These are phyloP conservation scores for Chloromonas sp. DNA, from an alignment of 163 green algal species.

Conservation along the genomic window DNA sequence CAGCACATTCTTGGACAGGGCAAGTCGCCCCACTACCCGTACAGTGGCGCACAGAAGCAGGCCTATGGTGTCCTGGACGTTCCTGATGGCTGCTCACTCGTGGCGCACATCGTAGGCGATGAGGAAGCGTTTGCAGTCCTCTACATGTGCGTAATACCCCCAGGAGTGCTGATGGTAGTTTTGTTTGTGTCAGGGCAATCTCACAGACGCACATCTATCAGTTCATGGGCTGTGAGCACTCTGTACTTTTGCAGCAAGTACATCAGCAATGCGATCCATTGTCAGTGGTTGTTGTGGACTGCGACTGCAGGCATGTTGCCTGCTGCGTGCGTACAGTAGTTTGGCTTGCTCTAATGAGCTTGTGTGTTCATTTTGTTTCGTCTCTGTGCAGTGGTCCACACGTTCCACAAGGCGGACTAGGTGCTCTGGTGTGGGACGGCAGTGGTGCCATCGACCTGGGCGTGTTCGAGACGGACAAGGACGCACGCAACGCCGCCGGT, in stretches of 20 bases:
- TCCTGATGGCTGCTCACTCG: slow-evolving; percentile 9
- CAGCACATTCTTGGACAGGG: background rate
- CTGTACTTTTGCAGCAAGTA: background rate
- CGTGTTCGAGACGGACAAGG: slow-evolving; percentile 30
- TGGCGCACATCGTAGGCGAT: slow-evolving; percentile 10
- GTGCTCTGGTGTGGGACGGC: slow-evolving; percentile 23
- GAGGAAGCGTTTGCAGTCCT: slow-evolving; percentile 13
- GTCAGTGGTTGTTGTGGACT: no score
- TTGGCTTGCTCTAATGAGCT: no score
- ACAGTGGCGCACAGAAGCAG: slow-evolving; percentile 4
- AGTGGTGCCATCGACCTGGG: slow-evolving; percentile 17
- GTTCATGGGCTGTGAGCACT: background rate
- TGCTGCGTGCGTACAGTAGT: no score
- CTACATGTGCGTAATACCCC: background rate
- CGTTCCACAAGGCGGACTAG: background rate
- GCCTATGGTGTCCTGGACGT: slow-evolving; percentile 12
- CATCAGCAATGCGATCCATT: no score
- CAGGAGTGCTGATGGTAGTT: background rate
- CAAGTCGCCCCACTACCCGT: slow-evolving; percentile 9
- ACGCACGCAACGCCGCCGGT: slow-evolving; percentile 22
- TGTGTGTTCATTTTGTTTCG: no score
- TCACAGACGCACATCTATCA: background rate
- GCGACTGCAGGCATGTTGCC: no score
- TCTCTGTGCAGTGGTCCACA: no score
- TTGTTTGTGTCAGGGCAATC: background rate